Conservation (phyloP, 805 yeast genomes). For the Candida sithepensis region DNA sequence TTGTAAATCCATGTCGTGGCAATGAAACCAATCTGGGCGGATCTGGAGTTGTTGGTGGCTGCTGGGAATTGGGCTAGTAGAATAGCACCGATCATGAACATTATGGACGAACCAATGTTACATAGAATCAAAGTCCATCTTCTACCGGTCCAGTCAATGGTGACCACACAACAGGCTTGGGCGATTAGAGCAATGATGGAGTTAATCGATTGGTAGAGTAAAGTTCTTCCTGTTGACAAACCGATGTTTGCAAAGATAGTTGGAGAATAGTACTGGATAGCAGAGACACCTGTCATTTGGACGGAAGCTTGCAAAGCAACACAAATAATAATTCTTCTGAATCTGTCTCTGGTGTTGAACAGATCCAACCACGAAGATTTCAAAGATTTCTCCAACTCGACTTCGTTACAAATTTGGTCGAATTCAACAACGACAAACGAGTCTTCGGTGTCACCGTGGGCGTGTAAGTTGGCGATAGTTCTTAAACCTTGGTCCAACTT, state of each 20-base stretch:
- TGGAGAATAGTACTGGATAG: constrained; percentile 46
- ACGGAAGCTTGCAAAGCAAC: constrained; percentile 22
- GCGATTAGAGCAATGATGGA: constrained; percentile 26
- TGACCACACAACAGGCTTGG: constrained; percentile 15
- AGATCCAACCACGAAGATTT: constrained; percentile 44
- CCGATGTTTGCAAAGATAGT: constrained; percentile 44
- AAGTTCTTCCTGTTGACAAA: constrained; percentile 28
- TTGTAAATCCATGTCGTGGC: constrained; percentile 28
- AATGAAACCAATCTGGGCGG: constrained; percentile 27
- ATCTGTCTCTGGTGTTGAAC: constrained; percentile 21
- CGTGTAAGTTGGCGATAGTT: constrained; percentile 39
- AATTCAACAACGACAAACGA: constrained; percentile 50
- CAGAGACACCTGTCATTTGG: constrained; percentile 41
- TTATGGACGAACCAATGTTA: constrained; percentile 9
- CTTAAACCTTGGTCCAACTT: constrained; percentile 41
- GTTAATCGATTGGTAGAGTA: constrained; percentile 24
- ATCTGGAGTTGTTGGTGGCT: constrained; percentile 13
- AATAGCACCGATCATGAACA: constrained; percentile 21
- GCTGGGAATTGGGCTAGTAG: constrained; percentile 24
- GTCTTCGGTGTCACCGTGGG: constrained; percentile 39
- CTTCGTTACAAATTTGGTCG: constrained; percentile 56
- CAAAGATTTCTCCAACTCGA: constrained; percentile 21
- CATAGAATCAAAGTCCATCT: constrained; percentile 18
- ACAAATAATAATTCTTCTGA: constrained; percentile 25
- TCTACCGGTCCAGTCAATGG: constrained; percentile 24